Evolutionary conservation across 192 early-diverging fungal genomes (phyloP).

Genomic region (Rhizophlyctis rosea): DNA sequence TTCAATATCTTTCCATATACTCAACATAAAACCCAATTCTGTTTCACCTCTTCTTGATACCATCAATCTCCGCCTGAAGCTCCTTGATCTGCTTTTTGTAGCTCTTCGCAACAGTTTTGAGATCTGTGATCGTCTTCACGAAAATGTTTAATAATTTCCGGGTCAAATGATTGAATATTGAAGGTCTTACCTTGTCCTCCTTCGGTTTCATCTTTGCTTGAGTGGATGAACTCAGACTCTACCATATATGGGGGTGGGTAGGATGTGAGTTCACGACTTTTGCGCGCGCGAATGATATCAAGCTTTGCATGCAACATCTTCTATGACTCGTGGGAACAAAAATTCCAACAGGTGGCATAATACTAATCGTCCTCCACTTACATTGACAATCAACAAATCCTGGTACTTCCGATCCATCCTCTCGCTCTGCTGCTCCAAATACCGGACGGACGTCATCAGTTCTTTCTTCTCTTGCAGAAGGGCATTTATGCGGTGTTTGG

Average conservation of each 20-base stretch:
- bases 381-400: constrained; percentile 18
- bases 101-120: constrained; percentile 7
- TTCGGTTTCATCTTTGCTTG: background rate
- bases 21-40: background rate
- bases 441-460: constrained; percentile 5
- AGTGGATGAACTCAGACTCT: background rate
- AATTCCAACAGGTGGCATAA: background rate
- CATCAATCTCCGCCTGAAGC: constrained; percentile 6
- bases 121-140: constrained; percentile 17
- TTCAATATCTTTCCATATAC: background rate
- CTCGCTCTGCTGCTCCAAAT: constrained; percentile 12
- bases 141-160: background rate
- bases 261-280: too few relatives aligned
- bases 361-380: background rate
- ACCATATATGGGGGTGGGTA: too few relatives aligned
- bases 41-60: constrained; percentile 15
- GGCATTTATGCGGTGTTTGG: constrained; percentile 1
- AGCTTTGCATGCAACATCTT: constrained; percentile 2
- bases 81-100: constrained; percentile 11
- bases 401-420: constrained; percentile 18
- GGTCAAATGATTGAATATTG: background rate
- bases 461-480: constrained; percentile 12
- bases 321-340: background rate
- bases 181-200: constrained; percentile 9
- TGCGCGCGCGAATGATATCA: constrained; percentile 1